A percentile compares a stretch with the other conserved stretches of the same genome.
phyloP scores from a whole-genome alignment of 768 basidiomycete genomes.

The Mycena alexandri region DNA sequence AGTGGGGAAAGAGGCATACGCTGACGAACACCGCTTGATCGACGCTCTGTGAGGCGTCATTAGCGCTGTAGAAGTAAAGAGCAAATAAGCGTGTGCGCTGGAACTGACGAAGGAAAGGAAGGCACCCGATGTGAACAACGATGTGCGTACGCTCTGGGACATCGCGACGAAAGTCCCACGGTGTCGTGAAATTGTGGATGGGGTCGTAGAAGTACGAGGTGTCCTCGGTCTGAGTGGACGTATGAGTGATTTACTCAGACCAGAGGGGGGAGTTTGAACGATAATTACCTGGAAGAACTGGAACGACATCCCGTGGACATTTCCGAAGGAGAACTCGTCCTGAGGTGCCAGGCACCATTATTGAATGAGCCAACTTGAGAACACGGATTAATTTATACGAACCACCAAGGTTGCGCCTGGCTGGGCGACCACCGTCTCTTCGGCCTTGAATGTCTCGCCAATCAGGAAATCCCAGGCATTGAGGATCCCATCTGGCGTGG shows the following conservation, averaged over 20 bases:
- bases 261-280: no score
- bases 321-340: slow-evolving; percentile 65
- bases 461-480: slow-evolving; percentile 69
- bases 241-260: no score
- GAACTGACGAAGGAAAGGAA: not conserved
- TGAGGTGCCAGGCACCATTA: slow-evolving; percentile 38
- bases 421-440: slow-evolving; percentile 64
- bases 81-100: not conserved
- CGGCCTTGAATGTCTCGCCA: slow-evolving; percentile 63
- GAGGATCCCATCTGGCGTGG: slow-evolving; percentile 62
- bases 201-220: slow-evolving; percentile 56
- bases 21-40: slow-evolving; percentile 55
- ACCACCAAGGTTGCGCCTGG: slow-evolving; percentile 65
- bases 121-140: slow-evolving; percentile 66
- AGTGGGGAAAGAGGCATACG: slow-evolving; percentile 43
- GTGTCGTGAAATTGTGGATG: slow-evolving; percentile 70
- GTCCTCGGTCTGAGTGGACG: not conserved
- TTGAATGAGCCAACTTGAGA: not conserved
- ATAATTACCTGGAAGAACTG: slow-evolving; percentile 60
- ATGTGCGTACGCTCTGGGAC: slow-evolving; percentile 61
- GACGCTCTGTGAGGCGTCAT: slow-evolving; percentile 67
- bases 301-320: slow-evolving; percentile 62
- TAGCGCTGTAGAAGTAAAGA: slow-evolving; percentile 52
- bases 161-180: slow-evolving; percentile 66
- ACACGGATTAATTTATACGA: slow-evolving; percentile 8